Conservation (phyloP, 78 protist species). For the Parvularia atlantis region DNA sequence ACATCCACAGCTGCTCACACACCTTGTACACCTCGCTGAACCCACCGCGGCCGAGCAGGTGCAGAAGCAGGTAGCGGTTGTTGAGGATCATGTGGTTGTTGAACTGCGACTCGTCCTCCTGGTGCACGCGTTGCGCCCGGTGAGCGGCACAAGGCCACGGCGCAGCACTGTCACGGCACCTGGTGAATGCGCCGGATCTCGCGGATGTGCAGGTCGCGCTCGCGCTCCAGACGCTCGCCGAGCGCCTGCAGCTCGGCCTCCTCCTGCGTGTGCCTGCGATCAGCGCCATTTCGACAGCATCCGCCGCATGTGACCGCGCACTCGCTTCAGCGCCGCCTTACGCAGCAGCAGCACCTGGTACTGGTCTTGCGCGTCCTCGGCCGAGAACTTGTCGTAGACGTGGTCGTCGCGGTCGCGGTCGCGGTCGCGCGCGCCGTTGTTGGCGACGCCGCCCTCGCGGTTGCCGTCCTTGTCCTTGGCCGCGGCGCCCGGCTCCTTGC, state of each 20-base stretch:
- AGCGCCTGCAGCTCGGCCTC: constrained; percentile 2
- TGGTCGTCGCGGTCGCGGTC: too few relatives aligned
- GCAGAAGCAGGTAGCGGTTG: constrained; percentile 53
- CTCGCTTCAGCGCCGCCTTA: too few relatives aligned
- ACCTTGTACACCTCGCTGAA: constrained; percentile 71
- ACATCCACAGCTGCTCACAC: not conserved
- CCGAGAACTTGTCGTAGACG: too few relatives aligned
- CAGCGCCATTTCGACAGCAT: too few relatives aligned
- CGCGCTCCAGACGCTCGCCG: constrained; percentile 12
- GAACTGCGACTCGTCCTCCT: constrained; percentile 26
- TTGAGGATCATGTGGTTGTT: not conserved
- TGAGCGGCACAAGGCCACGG: not conserved
- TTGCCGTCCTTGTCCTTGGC: too few relatives aligned
- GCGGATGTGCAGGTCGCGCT: constrained; percentile 4
- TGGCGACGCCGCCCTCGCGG: too few relatives aligned
- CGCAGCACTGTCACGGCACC: not conserved
- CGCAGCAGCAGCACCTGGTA: too few relatives aligned
- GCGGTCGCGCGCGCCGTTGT: too few relatives aligned
- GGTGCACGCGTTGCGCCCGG: not conserved
- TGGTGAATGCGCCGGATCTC: constrained; percentile 16
- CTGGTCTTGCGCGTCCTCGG: too few relatives aligned
- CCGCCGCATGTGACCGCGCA: too few relatives aligned
- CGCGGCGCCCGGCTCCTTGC: too few relatives aligned
- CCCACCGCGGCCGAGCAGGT: constrained; percentile 78
- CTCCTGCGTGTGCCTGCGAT: constrained; percentile 1